Base-by-base conservation (phyloP, 345 rosid genomes). In the Murraya paniculata region DNA sequence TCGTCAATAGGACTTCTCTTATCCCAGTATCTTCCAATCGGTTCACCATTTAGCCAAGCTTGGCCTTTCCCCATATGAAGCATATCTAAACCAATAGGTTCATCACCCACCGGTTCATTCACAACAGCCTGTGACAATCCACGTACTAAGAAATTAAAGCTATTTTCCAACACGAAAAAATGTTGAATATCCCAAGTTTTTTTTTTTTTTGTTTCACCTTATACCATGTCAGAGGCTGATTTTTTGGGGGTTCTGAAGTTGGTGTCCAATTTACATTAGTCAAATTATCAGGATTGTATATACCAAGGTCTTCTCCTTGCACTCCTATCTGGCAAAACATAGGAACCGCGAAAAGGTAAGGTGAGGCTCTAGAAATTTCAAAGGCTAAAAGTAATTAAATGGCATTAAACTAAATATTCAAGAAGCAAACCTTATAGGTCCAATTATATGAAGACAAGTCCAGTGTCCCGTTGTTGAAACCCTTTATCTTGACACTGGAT, bases 21-120 rank as follows among this genome's bases (percentile, higher is more conserved):
- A 4, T 91, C 94, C 93, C 93, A 96, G 80, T 89, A 96, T 85
- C 97, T 94, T 77, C 99, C 99, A 64, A 96, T 91, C 80, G 90
- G 94, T 88, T 96, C 93, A n/a, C 99, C 99, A 33, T 94, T 92
- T 85, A 96, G 83, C 99, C 99, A 94, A 59, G 97, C 99, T 81
- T 89, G 90, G 35, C 98, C 98, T 88, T 96, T 96, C 64, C 97
- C 99, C 98, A 94, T 91, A 70, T 86, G 82, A 69, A 92, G 65
- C 99, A 96, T 94, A 80, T 94, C 98, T 58, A 94, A 81, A 77
- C 97, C 99, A 21, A 91, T 80, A 3, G 97, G 99, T 80, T 94
- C 99, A 89, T 87, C 81, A 24, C 98, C 97, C 0, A 89, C 71
- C 68, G 99, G 99, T 81, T 89, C 72, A 73, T 92, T 93, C 76